Evolutionary conservation across 139 green algal species (phyloP).

Genomic region (Micractinium sp.): DNA sequence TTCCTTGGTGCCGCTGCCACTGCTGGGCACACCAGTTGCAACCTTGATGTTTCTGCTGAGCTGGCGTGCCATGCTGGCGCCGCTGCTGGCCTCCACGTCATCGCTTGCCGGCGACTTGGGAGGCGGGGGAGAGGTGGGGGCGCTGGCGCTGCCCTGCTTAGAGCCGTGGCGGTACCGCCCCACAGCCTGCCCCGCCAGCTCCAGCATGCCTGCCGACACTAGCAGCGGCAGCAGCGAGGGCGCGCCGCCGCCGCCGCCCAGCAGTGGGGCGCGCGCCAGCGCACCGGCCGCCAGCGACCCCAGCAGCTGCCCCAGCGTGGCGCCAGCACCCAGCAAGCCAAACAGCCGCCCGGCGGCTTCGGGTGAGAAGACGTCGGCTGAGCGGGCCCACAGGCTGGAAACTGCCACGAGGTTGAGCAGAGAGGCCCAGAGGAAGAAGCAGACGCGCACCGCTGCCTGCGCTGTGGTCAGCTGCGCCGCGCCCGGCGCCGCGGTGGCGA

Average conservation of each 20-base stretch:
- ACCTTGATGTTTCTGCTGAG: neutral
- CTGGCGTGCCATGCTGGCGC: neutral
- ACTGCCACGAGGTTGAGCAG: slow-evolving; percentile 80
- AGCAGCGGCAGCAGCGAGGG: slow-evolving; percentile 48
- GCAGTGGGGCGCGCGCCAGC: slow-evolving; percentile 11
- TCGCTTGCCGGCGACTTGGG: neutral
- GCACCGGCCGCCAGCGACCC: slow-evolving; percentile 59
- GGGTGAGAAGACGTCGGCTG: slow-evolving; percentile 72
- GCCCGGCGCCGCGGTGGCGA: neutral
- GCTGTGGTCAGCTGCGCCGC: slow-evolving; percentile 2
- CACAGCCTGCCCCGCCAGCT: slow-evolving; percentile 23
- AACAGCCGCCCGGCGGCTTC: slow-evolving; percentile 64
- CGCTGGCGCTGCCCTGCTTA: slow-evolving; percentile 7
- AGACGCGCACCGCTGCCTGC: slow-evolving; percentile 47
- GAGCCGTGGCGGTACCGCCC: neutral
- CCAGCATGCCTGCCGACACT: slow-evolving; percentile 42
- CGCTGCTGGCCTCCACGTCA: neutral
- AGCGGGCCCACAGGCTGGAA: slow-evolving; percentile 74
- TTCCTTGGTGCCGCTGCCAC: neutral
- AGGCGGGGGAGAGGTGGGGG: neutral
- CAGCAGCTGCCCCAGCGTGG: slow-evolving; percentile 71
- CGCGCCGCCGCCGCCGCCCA: neutral
- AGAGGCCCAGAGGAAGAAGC: slow-evolving; percentile 77
- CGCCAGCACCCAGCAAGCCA: slow-evolving; percentile 62
- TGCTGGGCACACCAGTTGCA: neutral